Conservation (phyloP, 202 grass and related monocot species). For the Eragrostis tef region DNA sequence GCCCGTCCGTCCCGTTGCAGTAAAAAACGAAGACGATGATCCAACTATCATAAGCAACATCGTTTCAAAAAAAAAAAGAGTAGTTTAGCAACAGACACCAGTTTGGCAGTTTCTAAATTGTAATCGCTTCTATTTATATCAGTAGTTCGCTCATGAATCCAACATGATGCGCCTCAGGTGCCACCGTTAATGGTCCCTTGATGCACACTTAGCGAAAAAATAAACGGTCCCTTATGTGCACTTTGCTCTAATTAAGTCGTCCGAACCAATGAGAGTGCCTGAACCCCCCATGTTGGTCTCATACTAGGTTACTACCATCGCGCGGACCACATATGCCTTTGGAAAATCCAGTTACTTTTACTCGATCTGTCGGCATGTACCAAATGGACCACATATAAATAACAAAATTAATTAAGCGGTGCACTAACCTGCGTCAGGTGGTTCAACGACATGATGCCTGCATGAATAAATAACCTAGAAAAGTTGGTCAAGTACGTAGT, state of each 20-base stretch:
- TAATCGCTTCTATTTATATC: background rate
- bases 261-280: background rate
- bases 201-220: background rate
- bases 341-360: background rate
- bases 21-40: too few relatives aligned
- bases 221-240: too few relatives aligned
- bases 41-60: too few relatives aligned
- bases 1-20: too few relatives aligned
- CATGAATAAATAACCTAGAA: constrained; percentile 21
- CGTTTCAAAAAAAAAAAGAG: too few relatives aligned
- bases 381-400: constrained; percentile 18
- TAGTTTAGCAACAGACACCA: too few relatives aligned
- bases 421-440: background rate
- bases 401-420: background rate
- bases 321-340: constrained; percentile 29
- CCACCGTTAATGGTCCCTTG: constrained; percentile 43
- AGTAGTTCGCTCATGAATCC: too few relatives aligned
- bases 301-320: background rate
- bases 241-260: background rate
- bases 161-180: background rate
- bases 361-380: background rate
- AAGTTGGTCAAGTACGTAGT: background rate
- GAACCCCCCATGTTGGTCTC: too few relatives aligned
- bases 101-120: background rate
- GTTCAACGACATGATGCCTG: background rate